Base-by-base conservation (phyloP, 257 asterid species). In the Anisodus acutangulus region DNA sequence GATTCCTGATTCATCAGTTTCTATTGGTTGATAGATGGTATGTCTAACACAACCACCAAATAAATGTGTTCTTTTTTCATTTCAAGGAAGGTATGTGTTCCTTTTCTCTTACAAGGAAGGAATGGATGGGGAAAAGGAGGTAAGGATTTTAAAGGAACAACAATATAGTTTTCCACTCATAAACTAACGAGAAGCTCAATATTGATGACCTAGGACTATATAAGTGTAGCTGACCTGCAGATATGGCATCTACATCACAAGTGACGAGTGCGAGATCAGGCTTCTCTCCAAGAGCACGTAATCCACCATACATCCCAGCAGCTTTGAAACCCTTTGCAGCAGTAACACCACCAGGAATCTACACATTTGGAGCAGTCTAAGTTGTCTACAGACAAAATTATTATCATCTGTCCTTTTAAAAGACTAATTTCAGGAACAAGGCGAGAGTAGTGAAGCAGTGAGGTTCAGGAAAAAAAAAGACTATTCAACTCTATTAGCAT, bases 271-370 rank as follows among this genome's bases (percentile, higher is more conserved):
- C 97, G 82, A 97, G 97, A 91, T 97, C 98, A 85, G 99, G 99
- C 91, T 97, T 97, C 90, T 97, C 94, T 83, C 99, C 98, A 12
- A 92, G 91, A 68, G 99, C 98, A 84, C 99, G 98, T 83, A 97
- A 83, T 84, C 98, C 98, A 83, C 94, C 99, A 84, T 92, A 95
- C 95, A 93, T 90, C 54, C 99, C 99, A 26, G 98, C 93, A 88
- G 99, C 98, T 89, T 93, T 95, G 88, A 97, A 97, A 67, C 99
- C 99, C 83, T 90, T 91, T 39, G 99, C 97, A 83, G 99, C 99
- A 22, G 95, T 90, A 64, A 97, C 98, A 84, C 99, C 99, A 43
- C 98, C 99, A 7, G 93, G 93, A 87, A 97, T 90, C 99, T 97
- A 87, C 59, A 90, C 26, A 85, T 57, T 87, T 82, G 68, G 59